These are phyloP conservation scores for Rhododendron simsii DNA, from an alignment of 148 eudicot species.

Conservation along the genomic window DNA sequence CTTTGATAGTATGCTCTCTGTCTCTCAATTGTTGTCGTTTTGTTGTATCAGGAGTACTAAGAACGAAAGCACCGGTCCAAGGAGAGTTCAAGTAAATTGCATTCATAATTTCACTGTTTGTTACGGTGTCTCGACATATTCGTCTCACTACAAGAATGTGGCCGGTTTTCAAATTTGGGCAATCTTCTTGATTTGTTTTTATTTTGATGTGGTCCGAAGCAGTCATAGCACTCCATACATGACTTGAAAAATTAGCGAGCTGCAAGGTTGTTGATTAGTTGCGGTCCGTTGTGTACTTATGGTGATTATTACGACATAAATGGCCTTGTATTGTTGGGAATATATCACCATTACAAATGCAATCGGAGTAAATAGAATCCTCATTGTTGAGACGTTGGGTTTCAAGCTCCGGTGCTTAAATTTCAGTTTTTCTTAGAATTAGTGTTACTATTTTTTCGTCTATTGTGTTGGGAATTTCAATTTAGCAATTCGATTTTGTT, in stretches of 20 bases:
- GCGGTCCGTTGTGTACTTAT: background rate
- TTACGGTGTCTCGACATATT: background rate
- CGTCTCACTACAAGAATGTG: background rate
- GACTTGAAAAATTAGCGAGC: background rate
- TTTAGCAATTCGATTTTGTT: too few relatives aligned
- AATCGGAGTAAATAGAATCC: too few relatives aligned
- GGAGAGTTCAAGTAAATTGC: constrained; percentile 42
- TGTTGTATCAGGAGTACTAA: constrained; percentile 50
- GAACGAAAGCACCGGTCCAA: constrained; percentile 86
- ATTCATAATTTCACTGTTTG: constrained; percentile 13
- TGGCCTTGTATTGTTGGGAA: too few relatives aligned
- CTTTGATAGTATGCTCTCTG: background rate
- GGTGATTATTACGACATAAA: background rate
- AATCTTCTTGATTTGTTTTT: background rate
- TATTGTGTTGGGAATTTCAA: too few relatives aligned
- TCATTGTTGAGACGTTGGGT: too few relatives aligned
- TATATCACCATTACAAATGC: too few relatives aligned
- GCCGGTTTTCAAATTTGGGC: background rate
- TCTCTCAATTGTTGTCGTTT: constrained; percentile 5
- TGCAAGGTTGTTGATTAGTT: background rate
- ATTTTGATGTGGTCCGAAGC: background rate
- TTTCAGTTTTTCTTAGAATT: too few relatives aligned
- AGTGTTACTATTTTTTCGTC: background rate
- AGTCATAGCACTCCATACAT: background rate
- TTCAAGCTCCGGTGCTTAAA: too few relatives aligned